Percentiles rank a stretch among this genome's conserved stretches.
phyloP scores from a whole-genome alignment of 768 basidiomycete genomes.

The Boletus bicolor region DNA sequence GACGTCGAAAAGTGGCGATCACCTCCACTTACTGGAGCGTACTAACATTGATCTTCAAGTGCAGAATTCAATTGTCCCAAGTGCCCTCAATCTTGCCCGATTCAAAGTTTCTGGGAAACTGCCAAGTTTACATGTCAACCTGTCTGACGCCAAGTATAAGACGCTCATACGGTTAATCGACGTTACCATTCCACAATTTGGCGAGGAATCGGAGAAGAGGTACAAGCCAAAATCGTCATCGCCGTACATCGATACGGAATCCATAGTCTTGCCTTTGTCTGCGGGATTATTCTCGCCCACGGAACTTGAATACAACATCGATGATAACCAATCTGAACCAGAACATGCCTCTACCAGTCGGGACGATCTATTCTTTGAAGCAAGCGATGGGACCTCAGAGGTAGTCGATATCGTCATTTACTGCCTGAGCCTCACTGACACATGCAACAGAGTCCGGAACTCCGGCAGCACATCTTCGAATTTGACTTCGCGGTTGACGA shows the following conservation, averaged over 20 bases:
- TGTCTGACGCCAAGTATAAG: constrained; percentile 90
- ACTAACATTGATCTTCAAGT: constrained; percentile 87
- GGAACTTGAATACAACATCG: constrained; percentile 67
- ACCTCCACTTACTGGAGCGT: constrained; percentile 86
- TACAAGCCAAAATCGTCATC: constrained; percentile 17
- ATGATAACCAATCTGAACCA: constrained; percentile 50
- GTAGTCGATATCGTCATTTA: constrained; percentile 33
- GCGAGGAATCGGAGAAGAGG: constrained; percentile 37
- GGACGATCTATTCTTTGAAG: constrained; percentile 70
- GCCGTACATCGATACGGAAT: constrained; percentile 23
- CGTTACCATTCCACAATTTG: constrained; percentile 83
- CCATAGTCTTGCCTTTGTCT: constrained; percentile 49
- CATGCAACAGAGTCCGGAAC: constrained; percentile 29
- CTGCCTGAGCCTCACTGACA: constrained; percentile 1
- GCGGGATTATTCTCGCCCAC: constrained; percentile 51
- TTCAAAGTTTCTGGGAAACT: constrained; percentile 91
- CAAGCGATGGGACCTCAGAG: constrained; percentile 55
- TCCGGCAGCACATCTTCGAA: constrained; percentile 68
- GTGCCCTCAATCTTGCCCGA: constrained; percentile 73
- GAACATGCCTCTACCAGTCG: constrained; percentile 38
- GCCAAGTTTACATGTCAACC: constrained; percentile 83
- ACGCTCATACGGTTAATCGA: constrained; percentile 90
- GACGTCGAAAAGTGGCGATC: constrained; percentile 48
- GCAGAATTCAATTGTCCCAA: constrained; percentile 90
- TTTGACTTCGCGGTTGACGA: constrained; percentile 84